Evolutionary conservation across 2,329 filamentous ascomycete genomes (phyloP), one percentile per base, ranked within the genome.

Genomic region (Lecanicillium sp.): DNA sequence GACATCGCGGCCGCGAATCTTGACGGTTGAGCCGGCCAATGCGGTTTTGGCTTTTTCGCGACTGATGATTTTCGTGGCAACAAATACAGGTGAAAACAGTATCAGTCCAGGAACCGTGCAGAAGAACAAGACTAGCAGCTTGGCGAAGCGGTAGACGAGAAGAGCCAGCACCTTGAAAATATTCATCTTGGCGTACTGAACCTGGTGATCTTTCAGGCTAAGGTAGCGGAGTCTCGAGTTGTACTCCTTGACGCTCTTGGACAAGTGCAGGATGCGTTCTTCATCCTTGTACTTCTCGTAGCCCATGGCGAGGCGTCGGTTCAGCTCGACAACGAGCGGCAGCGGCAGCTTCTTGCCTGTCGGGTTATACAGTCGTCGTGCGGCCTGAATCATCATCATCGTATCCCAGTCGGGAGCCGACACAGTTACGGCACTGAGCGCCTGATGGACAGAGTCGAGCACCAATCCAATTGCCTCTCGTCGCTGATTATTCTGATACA

Each of bases 381-480:
- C 90, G 28, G 90, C 89, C 73, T 96, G 92, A 43, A 96, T 94
- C 49, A 94, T 74, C 89, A 95, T 95, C 16, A 96, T 71, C 4
- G 90, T 96, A 52, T 96, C 90, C 61, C 95, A 95, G 60, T 96
- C 87, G 3, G 90, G 89, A 28, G 85, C 81, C 12, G 86, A 90
- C 29, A 95, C 88, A 4, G 90, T 96, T 41, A 96, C 92, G 3
- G 89, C 77, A 45, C 85, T 80, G 35, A 96, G 73, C 27, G 83
- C 78, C 56, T 94, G 80, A 54, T 94, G 88, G 35, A 95, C 85
- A 40, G 79, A 86, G 51, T 95, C 86, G 40, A 98, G 69, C 30
- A 95, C 73, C 51, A 83, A 75, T 7, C 84, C 85, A 43, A 95
- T 90, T 32, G 92, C 86, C 50, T 94, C 87, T 54, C 92, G 76